A percentile compares a stretch with the other conserved stretches of the same genome.
phyloP scores from a whole-genome alignment of 208 protist species.

The Leptomonas pyrrhocoris region DNA sequence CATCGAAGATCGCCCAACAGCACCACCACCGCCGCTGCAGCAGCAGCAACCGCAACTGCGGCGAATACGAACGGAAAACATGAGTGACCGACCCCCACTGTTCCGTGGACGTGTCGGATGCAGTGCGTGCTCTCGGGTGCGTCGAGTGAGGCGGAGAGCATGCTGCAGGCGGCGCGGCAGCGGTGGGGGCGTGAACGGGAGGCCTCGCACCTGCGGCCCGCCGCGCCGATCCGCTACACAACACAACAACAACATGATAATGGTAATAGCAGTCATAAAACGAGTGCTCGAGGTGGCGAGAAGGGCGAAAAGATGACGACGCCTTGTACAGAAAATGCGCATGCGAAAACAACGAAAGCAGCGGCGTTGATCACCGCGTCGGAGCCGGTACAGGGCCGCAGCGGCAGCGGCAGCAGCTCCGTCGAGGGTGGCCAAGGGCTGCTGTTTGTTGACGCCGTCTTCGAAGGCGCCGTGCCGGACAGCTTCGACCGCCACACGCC shows the following conservation, averaged over 20 bases:
- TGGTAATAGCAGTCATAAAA: too few relatives aligned
- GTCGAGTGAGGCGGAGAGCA: not conserved
- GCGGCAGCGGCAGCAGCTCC: not conserved
- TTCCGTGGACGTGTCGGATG: constrained; percentile 19
- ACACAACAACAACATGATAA: too few relatives aligned
- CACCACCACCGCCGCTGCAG: too few relatives aligned
- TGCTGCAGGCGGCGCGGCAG: constrained; percentile 1
- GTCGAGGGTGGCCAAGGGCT: constrained; percentile 8
- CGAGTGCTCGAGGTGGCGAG: too few relatives aligned
- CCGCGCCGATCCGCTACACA: too few relatives aligned
- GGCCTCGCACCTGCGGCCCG: constrained; percentile 5
- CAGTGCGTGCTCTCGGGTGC: constrained; percentile 9
- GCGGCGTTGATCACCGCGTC: not conserved
- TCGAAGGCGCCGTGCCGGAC: constrained; percentile 6
- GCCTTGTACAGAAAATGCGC: too few relatives aligned
- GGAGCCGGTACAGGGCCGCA: constrained; percentile 4
- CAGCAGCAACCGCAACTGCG: not conserved
- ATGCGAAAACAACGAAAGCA: too few relatives aligned
- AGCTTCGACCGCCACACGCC: constrained; percentile 21
- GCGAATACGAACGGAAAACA: too few relatives aligned
- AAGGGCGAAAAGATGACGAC: too few relatives aligned
- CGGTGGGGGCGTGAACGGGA: constrained; percentile 12
- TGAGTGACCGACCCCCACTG: not conserved
- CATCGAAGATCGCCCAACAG: not conserved
- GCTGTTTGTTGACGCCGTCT: constrained; percentile 25